A percentile compares a stretch with the other conserved stretches of the same genome.
phyloP scores from a whole-genome alignment of 2,329 filamentous ascomycete species.

The Zelopaecilomyces penicillatus region DNA sequence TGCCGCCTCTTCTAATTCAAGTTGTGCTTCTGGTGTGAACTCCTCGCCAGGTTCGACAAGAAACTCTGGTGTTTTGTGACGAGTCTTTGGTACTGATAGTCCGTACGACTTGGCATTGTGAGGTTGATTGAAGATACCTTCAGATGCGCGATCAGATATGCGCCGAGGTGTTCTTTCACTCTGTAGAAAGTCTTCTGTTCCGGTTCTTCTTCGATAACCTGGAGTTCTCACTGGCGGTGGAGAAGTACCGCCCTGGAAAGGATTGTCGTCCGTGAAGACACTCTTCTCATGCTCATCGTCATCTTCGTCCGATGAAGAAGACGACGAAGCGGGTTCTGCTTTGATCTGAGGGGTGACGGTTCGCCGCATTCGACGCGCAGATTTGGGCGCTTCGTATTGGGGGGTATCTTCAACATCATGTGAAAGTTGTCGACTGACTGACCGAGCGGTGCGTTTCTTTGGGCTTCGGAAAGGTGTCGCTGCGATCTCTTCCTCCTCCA shows the following conservation, averaged over 20 bases:
- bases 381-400: constrained; percentile 25
- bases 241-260: constrained; percentile 81
- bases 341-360: constrained; percentile 46
- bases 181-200: constrained; percentile 32
- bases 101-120: constrained; percentile 48
- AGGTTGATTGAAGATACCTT: constrained; percentile 19
- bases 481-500: constrained; percentile 38
- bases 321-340: constrained; percentile 45
- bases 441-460: constrained; percentile 46
- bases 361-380: constrained; percentile 42
- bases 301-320: constrained; percentile 34
- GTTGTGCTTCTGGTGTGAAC: constrained; percentile 84
- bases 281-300: constrained; percentile 38
- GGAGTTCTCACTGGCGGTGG: constrained; percentile 45
- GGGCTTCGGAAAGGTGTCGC: constrained; percentile 35
- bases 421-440: constrained; percentile 45
- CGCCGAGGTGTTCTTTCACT: constrained; percentile 37
- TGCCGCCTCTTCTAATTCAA: constrained; percentile 66
- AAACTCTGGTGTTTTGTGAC: constrained; percentile 26
- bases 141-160: constrained; percentile 22
- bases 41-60: constrained; percentile 69
- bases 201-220: constrained; percentile 41
- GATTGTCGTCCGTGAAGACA: constrained; percentile 83
- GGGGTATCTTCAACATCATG: constrained; percentile 38
- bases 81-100: constrained; percentile 35